Base-by-base conservation (phyloP, 164 flowering plant genomes). In the Vitis rupestris region DNA sequence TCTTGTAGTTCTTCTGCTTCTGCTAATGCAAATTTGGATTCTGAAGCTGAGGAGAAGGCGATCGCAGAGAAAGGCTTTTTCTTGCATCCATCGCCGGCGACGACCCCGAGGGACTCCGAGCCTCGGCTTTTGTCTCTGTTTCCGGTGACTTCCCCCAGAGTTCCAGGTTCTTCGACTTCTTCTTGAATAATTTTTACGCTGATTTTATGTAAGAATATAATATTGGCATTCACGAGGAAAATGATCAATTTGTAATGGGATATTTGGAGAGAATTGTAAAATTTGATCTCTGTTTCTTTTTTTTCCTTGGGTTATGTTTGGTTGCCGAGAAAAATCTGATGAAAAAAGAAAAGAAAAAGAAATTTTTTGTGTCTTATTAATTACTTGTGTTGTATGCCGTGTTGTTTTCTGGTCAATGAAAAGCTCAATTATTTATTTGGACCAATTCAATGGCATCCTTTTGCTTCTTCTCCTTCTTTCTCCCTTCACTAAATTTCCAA, bases 31-130 rank as follows among this genome's bases (percentile, higher is more conserved):
- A 70, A 53, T 19, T 50, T 79, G 59, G 71, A 81, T 19, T 31
- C 70, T 50, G 77, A 61, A 67, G 89, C 83, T 0, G 89, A 85
- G 71, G 86, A 83, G 16, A 83, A 72, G 51, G 92, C 90, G 9
- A 88, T 88, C 19, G 78, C 81, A 10, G 83, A 80, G 62, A 89
- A 82, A 64, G 88, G 87, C 1, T 86, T 86, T 67, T 88, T 66
- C 72, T 73, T 88, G 68, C 93, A 88, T 67, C 87, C 85, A 2
- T 86, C 90, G 51, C 90, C 87, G 64, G 69, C 76, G 23, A 76
- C 81, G n/a, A 86, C 89, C 10, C 88, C 89, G n/a, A 70, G 86
- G 49, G 92, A 84, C 3, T 52, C 82, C 48, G 88, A 85, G 78
- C 88, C 88, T 9, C 71, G 80, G 31, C 74, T 88, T 4, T 72